phyloP scores from a whole-genome alignment of 2,329 filamentous ascomycete species.

The Fusarium nematophilum region DNA sequence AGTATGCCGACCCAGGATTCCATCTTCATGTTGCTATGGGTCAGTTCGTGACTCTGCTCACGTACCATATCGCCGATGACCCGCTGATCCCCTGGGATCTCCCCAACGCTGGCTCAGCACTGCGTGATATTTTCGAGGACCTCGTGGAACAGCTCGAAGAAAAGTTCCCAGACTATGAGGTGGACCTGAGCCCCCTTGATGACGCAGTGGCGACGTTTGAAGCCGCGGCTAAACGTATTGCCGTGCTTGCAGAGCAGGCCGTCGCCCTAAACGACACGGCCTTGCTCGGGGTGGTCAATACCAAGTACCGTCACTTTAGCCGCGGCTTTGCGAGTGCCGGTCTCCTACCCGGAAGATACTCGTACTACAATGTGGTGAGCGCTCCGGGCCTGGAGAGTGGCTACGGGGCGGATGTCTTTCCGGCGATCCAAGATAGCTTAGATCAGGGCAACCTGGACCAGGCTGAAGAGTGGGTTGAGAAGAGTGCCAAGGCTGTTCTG shows the following conservation, averaged over 20 bases:
- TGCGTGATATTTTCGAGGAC: slow-evolving; percentile 26
- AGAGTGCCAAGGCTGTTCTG: slow-evolving; percentile 30
- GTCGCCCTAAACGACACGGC: slow-evolving; percentile 10
- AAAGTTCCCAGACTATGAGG: neutral
- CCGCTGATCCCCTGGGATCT: slow-evolving; percentile 27
- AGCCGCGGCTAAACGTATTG: slow-evolving; percentile 10
- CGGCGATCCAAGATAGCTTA: slow-evolving; percentile 33
- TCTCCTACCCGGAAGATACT: slow-evolving; percentile 18
- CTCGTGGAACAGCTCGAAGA: slow-evolving; percentile 23
- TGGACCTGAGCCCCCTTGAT: slow-evolving; percentile 13
- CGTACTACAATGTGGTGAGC: slow-evolving; percentile 33
- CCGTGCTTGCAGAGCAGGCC: slow-evolving; percentile 4
- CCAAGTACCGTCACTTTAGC: slow-evolving; percentile 21
- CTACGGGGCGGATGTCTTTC: slow-evolving; percentile 36
- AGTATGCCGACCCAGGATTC: slow-evolving; percentile 63
- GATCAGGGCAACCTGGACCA: slow-evolving; percentile 27
- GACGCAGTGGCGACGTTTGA: slow-evolving; percentile 17
- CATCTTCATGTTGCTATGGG: slow-evolving; percentile 61
- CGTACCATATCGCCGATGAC: slow-evolving; percentile 33
- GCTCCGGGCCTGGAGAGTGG: slow-evolving; percentile 27
- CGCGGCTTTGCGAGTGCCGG: slow-evolving; percentile 27
- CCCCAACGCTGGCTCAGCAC: slow-evolving; percentile 12
- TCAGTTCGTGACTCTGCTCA: slow-evolving; percentile 43
- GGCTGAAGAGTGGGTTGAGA: slow-evolving; percentile 36
- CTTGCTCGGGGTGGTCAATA: slow-evolving; percentile 6